A percentile compares a stretch with the other conserved stretches of the same genome.
These are phyloP conservation scores for Mortierella sp. DNA, from an alignment of 371 early-diverging fungal species.

Conservation along the genomic window DNA sequence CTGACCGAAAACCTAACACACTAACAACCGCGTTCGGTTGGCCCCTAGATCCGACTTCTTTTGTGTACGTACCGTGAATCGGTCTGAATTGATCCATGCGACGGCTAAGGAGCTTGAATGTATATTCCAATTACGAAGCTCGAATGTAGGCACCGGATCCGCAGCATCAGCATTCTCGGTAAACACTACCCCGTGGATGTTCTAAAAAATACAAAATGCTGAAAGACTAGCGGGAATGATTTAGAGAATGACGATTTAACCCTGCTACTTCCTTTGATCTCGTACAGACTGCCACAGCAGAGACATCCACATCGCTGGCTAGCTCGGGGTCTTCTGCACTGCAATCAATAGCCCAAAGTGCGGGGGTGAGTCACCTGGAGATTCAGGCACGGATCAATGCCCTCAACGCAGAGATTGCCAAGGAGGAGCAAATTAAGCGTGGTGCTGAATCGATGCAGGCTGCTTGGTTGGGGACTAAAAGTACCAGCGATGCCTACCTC, in stretches of 20 bases:
- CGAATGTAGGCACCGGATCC: slow-evolving; percentile 45
- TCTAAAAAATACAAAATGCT: not conserved
- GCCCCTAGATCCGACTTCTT: slow-evolving; percentile 49
- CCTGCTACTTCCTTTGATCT: too few species aligned
- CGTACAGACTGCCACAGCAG: slow-evolving; percentile 39
- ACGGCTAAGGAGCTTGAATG: slow-evolving; percentile 50
- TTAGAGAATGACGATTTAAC: too few species aligned
- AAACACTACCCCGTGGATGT: not conserved
- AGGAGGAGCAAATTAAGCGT: slow-evolving; percentile 54
- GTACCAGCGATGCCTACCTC: slow-evolving; percentile 39
- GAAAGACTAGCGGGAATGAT: too few species aligned
- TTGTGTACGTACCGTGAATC: slow-evolving; percentile 49
- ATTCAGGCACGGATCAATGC: slow-evolving; percentile 31
- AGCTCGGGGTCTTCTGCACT: slow-evolving; percentile 10
- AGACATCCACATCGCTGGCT: slow-evolving; percentile 18
- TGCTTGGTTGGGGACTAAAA: slow-evolving; percentile 47
- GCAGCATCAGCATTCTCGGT: slow-evolving; percentile 32
- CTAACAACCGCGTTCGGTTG: too few species aligned
- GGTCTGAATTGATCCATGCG: slow-evolving; percentile 50
- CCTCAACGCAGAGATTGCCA: slow-evolving; percentile 40
- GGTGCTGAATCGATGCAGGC: slow-evolving; percentile 53
- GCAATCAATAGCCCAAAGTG: not conserved
- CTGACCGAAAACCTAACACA: too few species aligned
- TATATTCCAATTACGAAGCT: slow-evolving; percentile 46
- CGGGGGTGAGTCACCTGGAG: slow-evolving; percentile 16